phyloP scores from a whole-genome alignment of 805 yeast genomes.

The Jamesozyma lodderae region DNA sequence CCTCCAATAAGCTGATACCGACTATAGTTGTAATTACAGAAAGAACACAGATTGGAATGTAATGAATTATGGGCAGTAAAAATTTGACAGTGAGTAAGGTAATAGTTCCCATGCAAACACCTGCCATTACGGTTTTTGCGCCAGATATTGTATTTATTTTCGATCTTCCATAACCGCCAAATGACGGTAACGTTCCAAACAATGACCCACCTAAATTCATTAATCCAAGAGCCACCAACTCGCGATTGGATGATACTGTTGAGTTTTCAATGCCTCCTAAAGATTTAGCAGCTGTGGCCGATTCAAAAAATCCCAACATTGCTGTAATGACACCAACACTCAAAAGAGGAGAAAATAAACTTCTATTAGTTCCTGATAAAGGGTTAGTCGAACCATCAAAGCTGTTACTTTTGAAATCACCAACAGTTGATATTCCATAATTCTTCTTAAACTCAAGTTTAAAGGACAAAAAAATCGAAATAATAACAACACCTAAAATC shows the following conservation, averaged over 20 bases:
- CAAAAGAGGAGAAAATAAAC: constrained; percentile 45
- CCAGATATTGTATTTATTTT: constrained; percentile 83
- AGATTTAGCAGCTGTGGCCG: constrained; percentile 86
- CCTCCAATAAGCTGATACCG: constrained; percentile 70
- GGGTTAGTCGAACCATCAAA: constrained; percentile 48
- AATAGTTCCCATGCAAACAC: constrained; percentile 68
- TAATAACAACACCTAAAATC: constrained; percentile 62
- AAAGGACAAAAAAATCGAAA: constrained; percentile 46
- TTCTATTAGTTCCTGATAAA: constrained; percentile 37
- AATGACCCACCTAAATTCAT: constrained; percentile 55
- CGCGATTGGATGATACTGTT: constrained; percentile 72
- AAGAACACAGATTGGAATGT: constrained; percentile 68
- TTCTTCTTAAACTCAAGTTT: constrained; percentile 38
- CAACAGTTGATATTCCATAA: constrained; percentile 60
- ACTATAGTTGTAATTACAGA: constrained; percentile 74
- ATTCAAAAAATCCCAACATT: constrained; percentile 82
- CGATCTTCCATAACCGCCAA: constrained; percentile 94
- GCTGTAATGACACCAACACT: constrained; percentile 73
- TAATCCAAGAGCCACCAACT: constrained; percentile 79
- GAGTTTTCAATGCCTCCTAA: constrained; percentile 64
- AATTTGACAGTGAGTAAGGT: constrained; percentile 58
- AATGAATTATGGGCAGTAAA: constrained; percentile 55
- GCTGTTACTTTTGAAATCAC: constrained; percentile 47
- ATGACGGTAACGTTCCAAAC: constrained; percentile 72
- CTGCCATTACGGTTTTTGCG: constrained; percentile 78